Evolutionary conservation across 1,284 basidiomycete genomes (phyloP), one percentile per base, ranked within the genome.

Genomic region (Apiotrichum montevideense): DNA sequence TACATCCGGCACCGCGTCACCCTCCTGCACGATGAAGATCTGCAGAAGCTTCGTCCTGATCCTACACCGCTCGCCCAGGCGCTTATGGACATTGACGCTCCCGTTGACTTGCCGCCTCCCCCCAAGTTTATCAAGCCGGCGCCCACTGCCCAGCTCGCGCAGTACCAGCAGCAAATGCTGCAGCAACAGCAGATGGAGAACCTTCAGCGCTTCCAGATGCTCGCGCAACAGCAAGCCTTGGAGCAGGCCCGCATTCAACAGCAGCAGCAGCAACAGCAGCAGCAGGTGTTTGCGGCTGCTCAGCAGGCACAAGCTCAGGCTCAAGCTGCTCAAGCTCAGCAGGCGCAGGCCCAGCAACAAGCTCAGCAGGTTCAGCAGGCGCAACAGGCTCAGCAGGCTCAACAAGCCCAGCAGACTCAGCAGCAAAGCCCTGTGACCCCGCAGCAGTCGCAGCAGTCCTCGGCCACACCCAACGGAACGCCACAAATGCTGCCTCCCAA

Each of bases 181-280:
- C 73, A 74, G 49, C 61, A 64, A 46, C 70, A 72, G 58, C 72
- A 73, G 56, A 67, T 72, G 57, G 67, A 70, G 54, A 65, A 71
- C 51, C 64, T 69, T 46, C 69, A 72, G 59, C 65, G 68, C 39
- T 69, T 67, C 60, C 70, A 72, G 50, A 39, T 68, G 35, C 55
- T 72, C 34, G 68, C 69, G 3, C 70, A 70, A 52, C 68, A 69
- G 51, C 70, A 72, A 57, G 64, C 62, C 42, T 57, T 57, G 48
- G 56, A 65, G 51, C 66, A 67, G 41, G 65, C 63, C 11, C 69
- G 61, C 3, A 9, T 61, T 15, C 60, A 71, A 51, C 71, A 70
- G 52, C 64, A 67, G 35, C 58, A 63, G 44, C 61, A 62, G 35
- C 59, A 58, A n/a, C 61, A 61, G 44, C 52, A 52, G 15, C 41